These are phyloP conservation scores for Ormosia emarginata DNA, from an alignment of 306 rosid genomes.

Conservation along the genomic window DNA sequence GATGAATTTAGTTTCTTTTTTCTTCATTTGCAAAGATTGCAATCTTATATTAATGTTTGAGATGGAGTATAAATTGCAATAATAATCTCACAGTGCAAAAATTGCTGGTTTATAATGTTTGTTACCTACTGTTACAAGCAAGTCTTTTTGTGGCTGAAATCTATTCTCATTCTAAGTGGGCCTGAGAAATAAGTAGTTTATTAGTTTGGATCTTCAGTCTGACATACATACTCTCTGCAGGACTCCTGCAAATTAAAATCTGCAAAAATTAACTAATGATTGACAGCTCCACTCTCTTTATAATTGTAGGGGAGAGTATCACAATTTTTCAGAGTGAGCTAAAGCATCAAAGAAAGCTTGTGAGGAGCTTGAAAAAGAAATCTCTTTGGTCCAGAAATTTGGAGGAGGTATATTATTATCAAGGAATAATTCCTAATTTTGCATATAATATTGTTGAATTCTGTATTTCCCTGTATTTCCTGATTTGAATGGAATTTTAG, in stretches of 20 bases:
- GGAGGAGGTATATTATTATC: slow-evolving; percentile 74
- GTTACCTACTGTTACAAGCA: not conserved
- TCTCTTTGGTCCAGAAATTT: slow-evolving; percentile 84
- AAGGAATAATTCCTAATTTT: slow-evolving; percentile 7
- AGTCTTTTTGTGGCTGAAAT: not conserved
- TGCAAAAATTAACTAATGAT: slow-evolving; percentile 20
- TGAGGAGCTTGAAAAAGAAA: slow-evolving; percentile 78
- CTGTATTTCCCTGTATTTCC: not conserved
- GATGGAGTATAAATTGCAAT: not conserved
- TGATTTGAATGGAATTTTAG: not conserved
- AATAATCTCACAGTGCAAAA: not conserved
- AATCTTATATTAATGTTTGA: not conserved
- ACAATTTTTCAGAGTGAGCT: slow-evolving; percentile 71
- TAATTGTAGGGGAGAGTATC: slow-evolving; percentile 76
- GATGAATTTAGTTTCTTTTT: not conserved
- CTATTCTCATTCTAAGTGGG: not conserved
- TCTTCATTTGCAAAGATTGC: not conserved
- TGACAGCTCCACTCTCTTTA: slow-evolving; percentile 31
- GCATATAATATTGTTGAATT: slow-evolving; percentile 9
- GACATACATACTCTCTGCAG: not conserved
- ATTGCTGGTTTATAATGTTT: slow-evolving; percentile 4
- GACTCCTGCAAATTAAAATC: not conserved
- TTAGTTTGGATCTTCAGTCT: slow-evolving; percentile 8
- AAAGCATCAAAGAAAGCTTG: slow-evolving; percentile 78
- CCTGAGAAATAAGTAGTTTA: not conserved